These are phyloP conservation scores for Collybia mongolica DNA, from an alignment of 768 basidiomycete genomes.

Conservation along the genomic window DNA sequence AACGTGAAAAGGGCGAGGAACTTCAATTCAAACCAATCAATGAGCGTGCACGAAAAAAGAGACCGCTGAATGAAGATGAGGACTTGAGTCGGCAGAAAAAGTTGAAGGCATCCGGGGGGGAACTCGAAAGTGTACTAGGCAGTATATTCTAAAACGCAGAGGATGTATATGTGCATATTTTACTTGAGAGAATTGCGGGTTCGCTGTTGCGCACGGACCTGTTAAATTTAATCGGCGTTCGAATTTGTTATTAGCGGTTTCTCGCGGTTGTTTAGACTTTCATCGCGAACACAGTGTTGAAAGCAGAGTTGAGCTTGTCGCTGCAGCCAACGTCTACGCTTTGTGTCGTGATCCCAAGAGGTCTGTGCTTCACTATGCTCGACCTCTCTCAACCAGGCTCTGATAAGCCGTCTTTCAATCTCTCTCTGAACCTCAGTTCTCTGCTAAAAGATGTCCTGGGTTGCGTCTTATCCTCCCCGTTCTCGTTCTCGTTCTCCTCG, in stretches of 20 bases:
- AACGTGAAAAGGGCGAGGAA: slow-evolving; percentile 56
- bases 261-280: slow-evolving; percentile 26
- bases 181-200: too few species aligned
- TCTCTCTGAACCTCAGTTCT: slow-evolving; percentile 58
- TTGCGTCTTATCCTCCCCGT: slow-evolving; percentile 72
- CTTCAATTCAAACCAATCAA: slow-evolving; percentile 36
- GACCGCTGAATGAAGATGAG: slow-evolving; percentile 19
- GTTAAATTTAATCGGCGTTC: slow-evolving; percentile 37
- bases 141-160: slow-evolving; percentile 19
- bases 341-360: slow-evolving; percentile 71
- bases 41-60: slow-evolving; percentile 30
- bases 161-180: too few species aligned
- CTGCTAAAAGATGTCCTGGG: slow-evolving; percentile 79
- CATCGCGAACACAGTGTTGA: slow-evolving; percentile 61
- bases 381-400: slow-evolving; percentile 74
- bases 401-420: slow-evolving; percentile 63
- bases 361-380: slow-evolving; percentile 94
- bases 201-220: background rate
- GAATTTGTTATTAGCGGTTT: slow-evolving; percentile 26
- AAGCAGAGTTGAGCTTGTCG: slow-evolving; percentile 44
- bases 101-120: slow-evolving; percentile 20
- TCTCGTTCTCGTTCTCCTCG: slow-evolving; percentile 86
- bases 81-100: slow-evolving; percentile 21
- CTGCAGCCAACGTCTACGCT: slow-evolving; percentile 40
- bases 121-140: slow-evolving; percentile 14